Evolutionary conservation across 2,329 filamentous ascomycete species (phyloP).

Genomic region (Aspergillus persii): DNA sequence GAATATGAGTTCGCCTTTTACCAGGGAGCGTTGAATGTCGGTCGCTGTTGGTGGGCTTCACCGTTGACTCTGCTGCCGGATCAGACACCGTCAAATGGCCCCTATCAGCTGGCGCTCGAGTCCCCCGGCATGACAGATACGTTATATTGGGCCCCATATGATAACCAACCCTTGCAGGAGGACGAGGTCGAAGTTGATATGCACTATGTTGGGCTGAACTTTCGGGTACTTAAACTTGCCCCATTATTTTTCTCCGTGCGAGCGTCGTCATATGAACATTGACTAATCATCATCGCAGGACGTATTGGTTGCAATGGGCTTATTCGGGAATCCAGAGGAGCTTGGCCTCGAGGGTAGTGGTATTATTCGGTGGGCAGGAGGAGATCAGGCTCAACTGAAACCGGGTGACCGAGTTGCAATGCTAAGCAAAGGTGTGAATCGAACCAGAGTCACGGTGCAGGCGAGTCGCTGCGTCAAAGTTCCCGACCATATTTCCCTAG

Average conservation of each 20-base stretch:
- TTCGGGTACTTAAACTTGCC: conserved; percentile 18
- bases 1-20: neutral
- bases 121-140: neutral
- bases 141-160: neutral
- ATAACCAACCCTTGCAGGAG: neutral
- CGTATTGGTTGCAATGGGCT: conserved; percentile 32
- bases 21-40: neutral
- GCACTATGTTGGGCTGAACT: conserved; percentile 33
- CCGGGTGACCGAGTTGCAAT: neutral
- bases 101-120: neutral
- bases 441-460: conserved; percentile 5
- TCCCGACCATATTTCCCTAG: conserved; percentile 11
- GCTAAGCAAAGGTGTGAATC: neutral
- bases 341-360: conserved; percentile 22
- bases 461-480: conserved; percentile 12
- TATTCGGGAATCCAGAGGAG: conserved; percentile 19
- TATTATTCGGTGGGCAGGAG: neutral
- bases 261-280: neutral
- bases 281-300: conserved; percentile 13
- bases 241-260: neutral
- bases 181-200: conserved; percentile 32
- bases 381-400: neutral
- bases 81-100: neutral
- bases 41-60: neutral
- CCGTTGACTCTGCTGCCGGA: neutral